These are phyloP conservation scores for Eudorina sp. DNA, from an alignment of 139 green algal species.

Conservation along the genomic window DNA sequence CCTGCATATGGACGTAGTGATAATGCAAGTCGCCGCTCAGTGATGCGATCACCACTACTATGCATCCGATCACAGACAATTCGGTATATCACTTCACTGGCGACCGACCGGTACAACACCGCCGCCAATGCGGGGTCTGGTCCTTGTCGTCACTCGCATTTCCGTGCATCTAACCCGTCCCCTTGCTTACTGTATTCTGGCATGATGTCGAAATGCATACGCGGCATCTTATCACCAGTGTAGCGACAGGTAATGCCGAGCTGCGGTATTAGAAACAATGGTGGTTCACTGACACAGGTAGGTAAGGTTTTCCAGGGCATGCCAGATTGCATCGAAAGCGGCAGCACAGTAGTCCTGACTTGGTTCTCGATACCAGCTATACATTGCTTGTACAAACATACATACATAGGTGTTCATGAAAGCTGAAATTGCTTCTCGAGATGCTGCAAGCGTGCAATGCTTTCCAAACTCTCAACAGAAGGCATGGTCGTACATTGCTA, in stretches of 20 bases:
- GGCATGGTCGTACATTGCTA: no score
- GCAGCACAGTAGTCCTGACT: not conserved
- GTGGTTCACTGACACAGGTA: not conserved
- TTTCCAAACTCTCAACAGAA: no score
- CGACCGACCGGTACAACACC: not conserved
- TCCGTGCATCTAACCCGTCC: not conserved
- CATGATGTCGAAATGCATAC: slow-evolving; percentile 2
- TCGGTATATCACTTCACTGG: not conserved
- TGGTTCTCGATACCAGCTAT: not conserved
- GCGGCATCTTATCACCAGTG: not conserved
- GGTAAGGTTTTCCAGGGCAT: not conserved
- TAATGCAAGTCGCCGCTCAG: not conserved
- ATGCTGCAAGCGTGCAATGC: not conserved
- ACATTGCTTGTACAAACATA: not conserved
- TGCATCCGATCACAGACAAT: not conserved
- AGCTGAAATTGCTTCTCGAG: not conserved
- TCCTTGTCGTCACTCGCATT: not conserved
- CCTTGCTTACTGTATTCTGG: slow-evolving; percentile 8
- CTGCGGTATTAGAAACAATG: not conserved
- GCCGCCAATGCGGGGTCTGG: not conserved
- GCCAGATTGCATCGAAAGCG: no score
- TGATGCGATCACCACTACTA: not conserved
- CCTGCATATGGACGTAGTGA: not conserved
- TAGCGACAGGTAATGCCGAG: slow-evolving; percentile 18
- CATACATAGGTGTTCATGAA: not conserved